phyloP scores from a whole-genome alignment of 768 basidiomycete species.

The Tulasnella sp. region DNA sequence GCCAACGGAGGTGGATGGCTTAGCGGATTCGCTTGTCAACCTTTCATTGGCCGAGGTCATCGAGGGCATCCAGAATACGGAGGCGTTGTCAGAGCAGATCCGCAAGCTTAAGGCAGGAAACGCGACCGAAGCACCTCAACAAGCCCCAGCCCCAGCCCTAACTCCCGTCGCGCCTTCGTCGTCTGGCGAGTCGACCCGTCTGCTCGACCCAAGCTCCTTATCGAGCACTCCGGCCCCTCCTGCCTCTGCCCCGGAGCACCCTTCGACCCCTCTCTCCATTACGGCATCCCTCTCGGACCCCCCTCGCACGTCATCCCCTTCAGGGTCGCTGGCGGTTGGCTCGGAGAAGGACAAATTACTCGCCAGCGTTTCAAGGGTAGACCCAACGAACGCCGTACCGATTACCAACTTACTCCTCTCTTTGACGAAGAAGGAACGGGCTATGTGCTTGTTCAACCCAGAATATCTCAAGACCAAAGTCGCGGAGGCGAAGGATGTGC shows the following conservation, averaged over 20 bases:
- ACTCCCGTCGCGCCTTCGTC: not conserved
- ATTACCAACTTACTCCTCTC: conserved; percentile 73
- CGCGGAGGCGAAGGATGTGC: conserved; percentile 65
- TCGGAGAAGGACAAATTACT: conserved; percentile 68
- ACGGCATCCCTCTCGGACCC: conserved; percentile 65
- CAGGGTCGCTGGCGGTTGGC: conserved; percentile 44
- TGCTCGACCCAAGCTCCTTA: conserved; percentile 48
- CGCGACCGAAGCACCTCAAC: conserved; percentile 28
- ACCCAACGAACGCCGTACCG: conserved; percentile 42
- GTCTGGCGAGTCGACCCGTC: conserved; percentile 32
- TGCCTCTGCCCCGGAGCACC: conserved; percentile 82
- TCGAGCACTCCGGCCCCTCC: conserved; percentile 39
- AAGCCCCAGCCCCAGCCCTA: conserved; percentile 20
- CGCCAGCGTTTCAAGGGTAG: conserved; percentile 51
- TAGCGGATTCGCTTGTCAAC: conserved; percentile 61
- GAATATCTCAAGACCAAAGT: conserved; percentile 69
- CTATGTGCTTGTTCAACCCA: conserved; percentile 80
- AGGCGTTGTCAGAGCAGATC: conserved; percentile 54
- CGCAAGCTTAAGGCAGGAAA: conserved; percentile 27
- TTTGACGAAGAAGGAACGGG: conserved; percentile 76
- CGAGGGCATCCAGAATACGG: conserved; percentile 57
- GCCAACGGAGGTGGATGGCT: conserved; percentile 41
- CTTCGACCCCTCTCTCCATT: conserved; percentile 72
- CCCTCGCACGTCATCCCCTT: conserved; percentile 71
- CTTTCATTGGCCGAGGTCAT: conserved; percentile 68